Conservation (phyloP, 169 alveolate genomes). For the Cryptosporidium ryanae region DNA sequence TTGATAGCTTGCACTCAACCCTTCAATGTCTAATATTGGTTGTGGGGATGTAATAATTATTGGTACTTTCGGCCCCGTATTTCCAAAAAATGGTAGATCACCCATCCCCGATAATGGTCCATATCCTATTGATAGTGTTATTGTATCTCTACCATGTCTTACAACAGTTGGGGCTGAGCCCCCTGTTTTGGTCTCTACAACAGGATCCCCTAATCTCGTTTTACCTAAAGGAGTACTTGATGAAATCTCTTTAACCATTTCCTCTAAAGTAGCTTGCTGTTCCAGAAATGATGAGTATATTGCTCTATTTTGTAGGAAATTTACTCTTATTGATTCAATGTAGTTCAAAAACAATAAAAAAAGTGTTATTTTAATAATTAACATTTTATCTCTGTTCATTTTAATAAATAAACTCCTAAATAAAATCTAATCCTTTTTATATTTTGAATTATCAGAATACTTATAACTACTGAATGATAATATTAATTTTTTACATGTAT, state of each 20-base stretch:
- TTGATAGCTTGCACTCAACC: conserved; percentile 67
- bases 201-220: conserved; percentile 39
- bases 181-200: conserved; percentile 12
- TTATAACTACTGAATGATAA: background rate
- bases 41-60: conserved; percentile 72
- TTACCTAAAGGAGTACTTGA: conserved; percentile 46
- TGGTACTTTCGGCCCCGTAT: conserved; percentile 74
- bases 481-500: conserved; percentile 3
- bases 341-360: background rate
- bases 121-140: conserved; percentile 60
- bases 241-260: conserved; percentile 67
- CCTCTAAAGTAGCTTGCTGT: conserved; percentile 56
- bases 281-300: conserved; percentile 45
- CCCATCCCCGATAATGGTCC: conserved; percentile 65
- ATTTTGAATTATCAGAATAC: background rate
- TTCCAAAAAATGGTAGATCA: conserved; percentile 68
- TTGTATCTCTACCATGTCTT: conserved; percentile 73
- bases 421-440: background rate
- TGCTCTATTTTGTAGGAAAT: conserved; percentile 32
- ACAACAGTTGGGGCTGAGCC: conserved; percentile 58
- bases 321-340: conserved; percentile 28
- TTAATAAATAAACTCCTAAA: background rate
- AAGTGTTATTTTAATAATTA: conserved; percentile 10
- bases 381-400: conserved; percentile 4
- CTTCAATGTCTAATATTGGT: conserved; percentile 69